A percentile compares a stretch with the other conserved stretches of the same genome.
Evolutionary conservation across 306 rosid species (phyloP).

Genomic region (Echinosophora koreensis): DNA sequence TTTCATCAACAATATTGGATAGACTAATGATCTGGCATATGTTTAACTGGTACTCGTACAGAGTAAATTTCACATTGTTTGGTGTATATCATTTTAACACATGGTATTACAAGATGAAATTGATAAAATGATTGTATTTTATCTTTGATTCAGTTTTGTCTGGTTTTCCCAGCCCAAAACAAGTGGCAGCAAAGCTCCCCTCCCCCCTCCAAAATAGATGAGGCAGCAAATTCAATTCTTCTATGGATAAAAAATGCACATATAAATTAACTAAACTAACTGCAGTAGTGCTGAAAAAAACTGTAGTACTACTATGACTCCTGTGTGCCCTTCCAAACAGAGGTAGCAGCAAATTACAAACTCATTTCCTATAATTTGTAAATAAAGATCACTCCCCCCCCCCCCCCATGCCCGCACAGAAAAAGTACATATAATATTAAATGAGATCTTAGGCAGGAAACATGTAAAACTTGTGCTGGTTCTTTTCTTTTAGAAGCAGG

Average conservation of each 20-base stretch:
- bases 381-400: conserved; percentile 1
- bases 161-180: conserved; percentile 5
- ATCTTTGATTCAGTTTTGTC: not conserved
- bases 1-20: conserved; percentile 5
- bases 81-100: not conserved
- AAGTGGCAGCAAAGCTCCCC: conserved; percentile 4
- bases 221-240: not conserved
- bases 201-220: not conserved
- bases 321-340: not conserved
- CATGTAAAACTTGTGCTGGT: conserved; percentile 29
- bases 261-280: not conserved
- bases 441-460: conserved; percentile 20
- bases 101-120: conserved; percentile 3
- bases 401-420: not conserved
- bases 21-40: conserved; percentile 1
- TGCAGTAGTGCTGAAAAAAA: not conserved
- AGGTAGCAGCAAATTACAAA: conserved; percentile 19
- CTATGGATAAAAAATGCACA: not conserved
- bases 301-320: not conserved
- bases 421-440: not conserved
- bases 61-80: conserved; percentile 16
- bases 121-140: not conserved
- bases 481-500: not conserved
- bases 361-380: not conserved
- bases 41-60: not conserved